These are phyloP conservation scores for Paecilomyces fulvus DNA, from an alignment of 2,329 filamentous ascomycete genomes.

Conservation along the genomic window DNA sequence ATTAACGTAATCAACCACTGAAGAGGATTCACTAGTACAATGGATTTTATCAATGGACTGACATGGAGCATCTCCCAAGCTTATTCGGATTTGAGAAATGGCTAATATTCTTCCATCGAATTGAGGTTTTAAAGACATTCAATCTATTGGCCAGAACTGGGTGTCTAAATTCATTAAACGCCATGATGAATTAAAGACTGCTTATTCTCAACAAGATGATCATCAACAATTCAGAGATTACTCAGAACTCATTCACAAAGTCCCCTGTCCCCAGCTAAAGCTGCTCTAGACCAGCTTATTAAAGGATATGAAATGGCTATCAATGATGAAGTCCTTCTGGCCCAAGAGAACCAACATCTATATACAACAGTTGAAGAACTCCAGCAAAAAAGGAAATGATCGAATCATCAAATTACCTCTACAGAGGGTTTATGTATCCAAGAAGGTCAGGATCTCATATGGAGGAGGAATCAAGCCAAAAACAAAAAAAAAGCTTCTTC, in stretches of 20 bases:
- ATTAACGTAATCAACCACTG: too few species aligned
- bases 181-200: neutral
- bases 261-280: neutral
- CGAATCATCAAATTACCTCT: neutral
- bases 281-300: conserved; percentile 5
- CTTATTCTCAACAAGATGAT: conserved; percentile 4
- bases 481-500: neutral
- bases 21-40: conserved; percentile 2
- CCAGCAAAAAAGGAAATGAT: neutral
- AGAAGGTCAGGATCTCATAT: neutral
- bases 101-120: conserved; percentile 5
- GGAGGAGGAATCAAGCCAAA: neutral
- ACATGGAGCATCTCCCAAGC: conserved; percentile 1
- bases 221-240: conserved; percentile 3
- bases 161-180: conserved; percentile 5
- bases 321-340: conserved; percentile 6
- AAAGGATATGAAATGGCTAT: conserved; percentile 10
- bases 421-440: conserved; percentile 2
- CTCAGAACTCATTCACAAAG: conserved; percentile 1
- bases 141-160: conserved; percentile 2
- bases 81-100: conserved; percentile 4
- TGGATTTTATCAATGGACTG: conserved; percentile 5
- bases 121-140: neutral
- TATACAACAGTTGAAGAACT: neutral
- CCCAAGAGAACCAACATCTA: conserved; percentile 5